These are phyloP conservation scores for Stagonosporopsis cucurbitacearum DNA, from an alignment of 2,329 filamentous ascomycete genomes.

Conservation along the genomic window DNA sequence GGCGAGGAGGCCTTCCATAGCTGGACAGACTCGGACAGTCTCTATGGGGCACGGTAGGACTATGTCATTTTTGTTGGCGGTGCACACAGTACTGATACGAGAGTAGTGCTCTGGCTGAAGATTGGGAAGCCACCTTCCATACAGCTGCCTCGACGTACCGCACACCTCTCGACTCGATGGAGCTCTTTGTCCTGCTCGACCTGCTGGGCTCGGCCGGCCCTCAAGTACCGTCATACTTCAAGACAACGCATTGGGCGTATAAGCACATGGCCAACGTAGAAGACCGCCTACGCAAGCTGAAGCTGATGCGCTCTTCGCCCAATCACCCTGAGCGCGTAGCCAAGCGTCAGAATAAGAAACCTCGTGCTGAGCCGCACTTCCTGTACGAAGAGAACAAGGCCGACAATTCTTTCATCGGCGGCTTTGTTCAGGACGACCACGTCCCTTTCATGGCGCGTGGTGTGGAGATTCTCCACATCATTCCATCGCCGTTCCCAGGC, in stretches of 20 bases:
- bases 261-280: slow-evolving; percentile 77
- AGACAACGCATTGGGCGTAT: slow-evolving; percentile 94
- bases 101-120: slow-evolving; percentile 71
- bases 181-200: slow-evolving; percentile 88
- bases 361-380: slow-evolving; percentile 59
- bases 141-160: slow-evolving; percentile 75
- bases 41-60: slow-evolving; percentile 82
- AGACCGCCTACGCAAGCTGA: slow-evolving; percentile 71
- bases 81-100: background rate
- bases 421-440: slow-evolving; percentile 84
- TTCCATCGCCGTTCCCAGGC: slow-evolving; percentile 79
- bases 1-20: slow-evolving; percentile 89
- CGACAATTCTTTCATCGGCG: slow-evolving; percentile 57
- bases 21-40: slow-evolving; percentile 83
- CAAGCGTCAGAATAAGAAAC: slow-evolving; percentile 37
- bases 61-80: background rate
- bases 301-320: slow-evolving; percentile 69
- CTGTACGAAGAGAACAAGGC: slow-evolving; percentile 64
- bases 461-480: slow-evolving; percentile 90
- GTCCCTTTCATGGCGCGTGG: slow-evolving; percentile 88
- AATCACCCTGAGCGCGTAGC: slow-evolving; percentile 55
- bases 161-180: slow-evolving; percentile 79
- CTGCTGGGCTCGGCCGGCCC: slow-evolving; percentile 77
- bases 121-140: slow-evolving; percentile 78
- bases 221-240: slow-evolving; percentile 82